These are phyloP conservation scores for Tolypocladium amazonense DNA, from an alignment of 2,329 filamentous ascomycete genomes.

Conservation along the genomic window DNA sequence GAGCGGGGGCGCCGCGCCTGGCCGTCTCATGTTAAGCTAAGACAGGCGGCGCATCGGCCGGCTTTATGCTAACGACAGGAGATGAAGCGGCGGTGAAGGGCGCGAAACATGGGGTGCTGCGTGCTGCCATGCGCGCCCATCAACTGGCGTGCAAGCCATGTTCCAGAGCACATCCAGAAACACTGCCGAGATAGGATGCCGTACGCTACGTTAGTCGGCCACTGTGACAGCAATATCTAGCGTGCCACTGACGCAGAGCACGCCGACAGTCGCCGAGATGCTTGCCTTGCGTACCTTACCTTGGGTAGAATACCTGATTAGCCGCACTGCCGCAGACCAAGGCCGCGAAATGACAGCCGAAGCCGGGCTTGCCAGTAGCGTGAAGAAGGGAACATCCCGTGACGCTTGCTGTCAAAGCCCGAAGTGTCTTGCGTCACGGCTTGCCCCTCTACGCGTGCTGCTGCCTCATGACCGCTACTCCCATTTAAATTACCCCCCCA, in stretches of 20 bases:
- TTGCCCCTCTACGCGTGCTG: not conserved
- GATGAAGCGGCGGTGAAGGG: not conserved
- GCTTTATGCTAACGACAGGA: not conserved
- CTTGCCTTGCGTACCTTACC: not conserved
- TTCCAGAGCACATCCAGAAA: not conserved
- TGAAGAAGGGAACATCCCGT: not conserved
- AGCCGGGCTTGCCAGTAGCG: not conserved
- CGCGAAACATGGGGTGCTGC: not conserved
- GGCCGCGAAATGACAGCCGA: not conserved
- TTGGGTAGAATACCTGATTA: no score
- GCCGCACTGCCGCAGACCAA: no score
- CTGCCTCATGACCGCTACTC: not conserved
- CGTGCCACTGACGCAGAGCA: not conserved
- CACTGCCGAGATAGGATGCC: not conserved
- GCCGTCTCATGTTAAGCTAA: not conserved
- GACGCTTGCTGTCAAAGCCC: not conserved
- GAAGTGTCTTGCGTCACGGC: conserved; percentile 3
- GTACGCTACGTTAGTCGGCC: not conserved
- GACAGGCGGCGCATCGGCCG: not conserved
- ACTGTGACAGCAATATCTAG: not conserved
- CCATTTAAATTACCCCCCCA: not conserved
- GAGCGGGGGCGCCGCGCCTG: not conserved
- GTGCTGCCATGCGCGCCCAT: not conserved
- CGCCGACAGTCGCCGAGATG: not conserved
- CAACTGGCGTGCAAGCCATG: not conserved